Percentiles rank a stretch among this genome's conserved stretches.
phyloP scores from a whole-genome alignment of 441 rosid species.

The Croton setiger region DNA sequence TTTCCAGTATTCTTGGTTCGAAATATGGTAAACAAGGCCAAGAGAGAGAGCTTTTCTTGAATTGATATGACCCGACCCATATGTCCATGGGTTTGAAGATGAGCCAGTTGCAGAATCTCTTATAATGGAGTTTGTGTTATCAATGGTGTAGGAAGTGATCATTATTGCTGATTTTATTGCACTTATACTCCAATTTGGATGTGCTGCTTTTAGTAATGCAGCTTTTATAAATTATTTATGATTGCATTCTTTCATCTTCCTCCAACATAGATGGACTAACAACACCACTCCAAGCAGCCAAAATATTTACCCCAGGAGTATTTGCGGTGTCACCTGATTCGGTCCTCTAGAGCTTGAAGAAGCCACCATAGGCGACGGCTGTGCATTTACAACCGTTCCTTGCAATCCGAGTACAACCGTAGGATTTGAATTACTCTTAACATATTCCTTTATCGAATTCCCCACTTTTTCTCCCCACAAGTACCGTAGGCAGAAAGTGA shows the following conservation, averaged over 20 bases:
- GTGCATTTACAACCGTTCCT: slow-evolving; percentile 60
- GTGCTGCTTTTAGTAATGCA: no score
- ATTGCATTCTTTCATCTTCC: no score
- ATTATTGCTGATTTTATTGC: slow-evolving; percentile 65
- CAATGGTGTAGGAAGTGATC: slow-evolving; percentile 47
- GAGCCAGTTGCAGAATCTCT: background rate
- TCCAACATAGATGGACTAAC: slow-evolving; percentile 58
- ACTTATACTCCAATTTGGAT: no score
- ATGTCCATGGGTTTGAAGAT: slow-evolving; percentile 8
- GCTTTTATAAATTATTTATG: no score
- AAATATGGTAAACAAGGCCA: slow-evolving; percentile 59
- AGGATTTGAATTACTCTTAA: slow-evolving; percentile 34
- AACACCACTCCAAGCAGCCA: slow-evolving; percentile 69
- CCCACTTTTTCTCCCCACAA: slow-evolving; percentile 70
- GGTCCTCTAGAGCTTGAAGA: slow-evolving; percentile 85
- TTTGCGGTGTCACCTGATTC: slow-evolving; percentile 63
- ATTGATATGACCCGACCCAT: slow-evolving; percentile 33
- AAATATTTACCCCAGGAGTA: slow-evolving; percentile 78
- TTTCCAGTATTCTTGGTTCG: slow-evolving; percentile 47
- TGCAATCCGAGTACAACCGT: slow-evolving; percentile 49
- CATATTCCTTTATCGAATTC: slow-evolving; percentile 48
- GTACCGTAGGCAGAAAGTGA: slow-evolving; percentile 60
- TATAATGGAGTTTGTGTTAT: background rate
- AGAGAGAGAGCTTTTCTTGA: slow-evolving; percentile 76
- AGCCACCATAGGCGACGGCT: slow-evolving; percentile 76